Evolutionary conservation across 164 flowering plant species (phyloP).

Genomic region (Tetracentron sinense): DNA sequence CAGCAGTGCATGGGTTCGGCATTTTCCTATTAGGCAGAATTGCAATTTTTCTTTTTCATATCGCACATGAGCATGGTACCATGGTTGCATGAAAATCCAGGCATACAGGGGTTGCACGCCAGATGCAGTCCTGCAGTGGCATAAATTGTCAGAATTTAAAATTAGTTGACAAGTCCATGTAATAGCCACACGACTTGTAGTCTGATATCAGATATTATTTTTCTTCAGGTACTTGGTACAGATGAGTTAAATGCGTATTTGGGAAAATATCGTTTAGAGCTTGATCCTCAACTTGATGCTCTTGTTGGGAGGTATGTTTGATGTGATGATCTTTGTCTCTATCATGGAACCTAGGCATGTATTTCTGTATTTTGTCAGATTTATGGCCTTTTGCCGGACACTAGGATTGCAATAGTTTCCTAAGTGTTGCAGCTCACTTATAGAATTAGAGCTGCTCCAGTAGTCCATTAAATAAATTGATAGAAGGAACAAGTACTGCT

Average conservation of each 20-base stretch:
- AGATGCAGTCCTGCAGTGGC: too few relatives aligned
- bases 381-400: not conserved
- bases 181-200: not conserved
- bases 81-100: too few relatives aligned
- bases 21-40: too few relatives aligned
- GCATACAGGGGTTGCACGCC: too few relatives aligned
- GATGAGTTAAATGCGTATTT: constrained; percentile 85
- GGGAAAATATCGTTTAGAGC: constrained; percentile 73
- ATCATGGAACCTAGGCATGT: not conserved
- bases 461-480: not conserved
- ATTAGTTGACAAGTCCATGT: too few relatives aligned
- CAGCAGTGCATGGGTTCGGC: too few relatives aligned
- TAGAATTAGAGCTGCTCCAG: too few relatives aligned
- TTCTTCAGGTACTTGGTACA: constrained; percentile 82
- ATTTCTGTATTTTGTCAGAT: not conserved
- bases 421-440: not conserved
- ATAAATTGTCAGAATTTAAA: too few relatives aligned
- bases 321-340: not conserved
- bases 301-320: constrained; percentile 66
- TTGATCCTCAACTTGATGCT: constrained; percentile 88
- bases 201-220: not conserved
- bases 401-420: not conserved
- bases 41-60: too few relatives aligned
- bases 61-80: too few relatives aligned
- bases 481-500: not conserved